Conservation (phyloP, 2,329 filamentous ascomycete species). For the Ophiobolus disseminans region DNA sequence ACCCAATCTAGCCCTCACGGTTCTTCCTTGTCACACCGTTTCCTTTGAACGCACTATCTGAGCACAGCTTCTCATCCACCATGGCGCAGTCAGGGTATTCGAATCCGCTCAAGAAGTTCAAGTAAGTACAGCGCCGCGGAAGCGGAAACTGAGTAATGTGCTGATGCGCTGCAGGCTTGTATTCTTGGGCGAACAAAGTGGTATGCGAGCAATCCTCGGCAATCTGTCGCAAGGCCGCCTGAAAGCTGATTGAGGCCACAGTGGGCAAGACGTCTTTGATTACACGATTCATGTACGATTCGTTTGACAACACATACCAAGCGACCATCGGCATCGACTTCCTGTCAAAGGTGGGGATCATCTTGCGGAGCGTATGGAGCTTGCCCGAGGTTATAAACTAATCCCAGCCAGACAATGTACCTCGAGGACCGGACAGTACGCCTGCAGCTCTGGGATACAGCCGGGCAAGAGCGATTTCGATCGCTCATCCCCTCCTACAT, state of each 20-base stretch:
- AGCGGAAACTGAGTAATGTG: constrained; percentile 19
- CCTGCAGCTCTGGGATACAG: constrained; percentile 97
- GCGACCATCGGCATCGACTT: constrained; percentile 99
- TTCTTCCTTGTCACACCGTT: constrained; percentile 11
- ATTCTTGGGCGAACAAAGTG: constrained; percentile 97
- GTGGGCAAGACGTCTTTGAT: constrained; percentile 99
- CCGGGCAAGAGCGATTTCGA: constrained; percentile 95
- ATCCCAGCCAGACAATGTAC: constrained; percentile 95
- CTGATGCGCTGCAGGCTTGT: constrained; percentile 72
- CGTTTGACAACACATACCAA: constrained; percentile 99
- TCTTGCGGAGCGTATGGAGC: background rate
- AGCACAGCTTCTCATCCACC: constrained; percentile 42
- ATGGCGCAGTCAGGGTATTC: constrained; percentile 92
- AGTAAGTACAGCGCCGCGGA: constrained; percentile 62
- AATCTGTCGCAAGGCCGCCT: background rate
- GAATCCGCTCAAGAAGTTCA: constrained; percentile 99
- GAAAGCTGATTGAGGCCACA: constrained; percentile 51
- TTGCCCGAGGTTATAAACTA: constrained; percentile 12
- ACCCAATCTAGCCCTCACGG: constrained; percentile 1
- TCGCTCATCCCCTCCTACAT: constrained; percentile 98
- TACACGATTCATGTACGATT: constrained; percentile 99
- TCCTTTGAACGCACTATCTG: constrained; percentile 6
- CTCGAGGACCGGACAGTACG: constrained; percentile 97
- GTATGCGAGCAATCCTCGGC: constrained; percentile 63
- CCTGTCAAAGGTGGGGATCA: constrained; percentile 79